Percentiles rank a stretch among this genome's conserved stretches.
Conservation (phyloP, 192 early-diverging fungal species). For the Phycomyces blakesleeanus region DNA sequence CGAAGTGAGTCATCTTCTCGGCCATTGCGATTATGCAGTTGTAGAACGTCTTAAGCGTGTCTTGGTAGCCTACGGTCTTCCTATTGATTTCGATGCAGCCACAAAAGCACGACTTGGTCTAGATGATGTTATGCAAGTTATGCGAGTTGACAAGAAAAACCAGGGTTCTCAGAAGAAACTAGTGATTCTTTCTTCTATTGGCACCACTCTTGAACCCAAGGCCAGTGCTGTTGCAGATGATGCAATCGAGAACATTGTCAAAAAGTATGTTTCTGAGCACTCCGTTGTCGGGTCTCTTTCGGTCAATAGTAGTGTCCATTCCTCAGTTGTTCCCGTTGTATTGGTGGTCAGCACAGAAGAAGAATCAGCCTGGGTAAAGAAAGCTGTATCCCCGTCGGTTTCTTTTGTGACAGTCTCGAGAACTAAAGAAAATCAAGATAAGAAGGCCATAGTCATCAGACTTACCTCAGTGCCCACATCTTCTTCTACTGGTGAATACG, state of each 20-base stretch:
- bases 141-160: constrained; percentile 95
- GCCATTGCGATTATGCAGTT: constrained; percentile 69
- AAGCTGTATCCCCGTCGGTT: too few species aligned
- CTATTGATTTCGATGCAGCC: constrained; percentile 67
- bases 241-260: constrained; percentile 49
- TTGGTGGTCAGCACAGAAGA: neutral
- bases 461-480: neutral
- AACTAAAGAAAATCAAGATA: too few species aligned
- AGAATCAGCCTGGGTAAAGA: too few species aligned
- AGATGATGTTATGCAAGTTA: constrained; percentile 78
- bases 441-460: neutral
- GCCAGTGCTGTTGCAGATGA: constrained; percentile 77
- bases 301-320: neutral
- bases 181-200: constrained; percentile 80
- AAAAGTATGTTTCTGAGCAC: constrained; percentile 42
- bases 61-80: constrained; percentile 81
- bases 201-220: constrained; percentile 73
- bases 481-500: neutral
- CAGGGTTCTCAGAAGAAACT: constrained; percentile 81
- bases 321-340: neutral
- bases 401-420: too few species aligned
- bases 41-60: constrained; percentile 79
- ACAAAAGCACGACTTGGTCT: constrained; percentile 55
- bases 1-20: constrained; percentile 79
- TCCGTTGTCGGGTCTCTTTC: neutral